phyloP scores from a whole-genome alignment of 768 basidiomycete species.

The Suillus bovinus region DNA sequence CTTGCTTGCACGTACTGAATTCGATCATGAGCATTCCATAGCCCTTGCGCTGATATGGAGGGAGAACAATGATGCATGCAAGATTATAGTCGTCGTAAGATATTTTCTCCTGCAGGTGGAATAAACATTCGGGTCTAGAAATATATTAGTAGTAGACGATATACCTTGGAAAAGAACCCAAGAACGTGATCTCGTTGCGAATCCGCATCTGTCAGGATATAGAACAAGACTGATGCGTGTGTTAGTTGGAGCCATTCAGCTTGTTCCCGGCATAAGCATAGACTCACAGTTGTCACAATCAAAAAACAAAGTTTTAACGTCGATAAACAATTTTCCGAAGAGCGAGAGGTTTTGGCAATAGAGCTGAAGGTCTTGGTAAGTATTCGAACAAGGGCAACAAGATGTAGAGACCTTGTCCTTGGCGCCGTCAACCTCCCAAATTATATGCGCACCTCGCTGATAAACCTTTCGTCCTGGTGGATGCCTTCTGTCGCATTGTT shows the following conservation, averaged over 20 bases:
- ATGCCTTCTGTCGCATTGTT: slow-evolving; percentile 60
- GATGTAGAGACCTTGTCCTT: slow-evolving; percentile 65
- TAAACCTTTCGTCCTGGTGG: slow-evolving; percentile 94
- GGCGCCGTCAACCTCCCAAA: slow-evolving; percentile 96
- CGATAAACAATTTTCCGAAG: slow-evolving; percentile 98
- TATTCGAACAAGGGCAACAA: background rate
- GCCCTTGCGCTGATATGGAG: slow-evolving; percentile 86
- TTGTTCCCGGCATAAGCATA: background rate
- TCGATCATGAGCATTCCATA: slow-evolving; percentile 97
- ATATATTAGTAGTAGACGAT: background rate
- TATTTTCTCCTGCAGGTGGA: slow-evolving; percentile 70
- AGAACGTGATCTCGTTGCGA: slow-evolving; percentile 80
- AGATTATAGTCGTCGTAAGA: slow-evolving; percentile 98
- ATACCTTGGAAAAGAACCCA: slow-evolving; percentile 67
- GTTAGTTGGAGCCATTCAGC: background rate
- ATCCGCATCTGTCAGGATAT: slow-evolving; percentile 85
- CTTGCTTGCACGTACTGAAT: slow-evolving; percentile 71
- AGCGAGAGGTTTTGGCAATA: slow-evolving; percentile 96
- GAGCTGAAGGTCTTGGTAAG: slow-evolving; percentile 49
- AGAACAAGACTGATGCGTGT: slow-evolving; percentile 67
- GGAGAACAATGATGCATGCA: slow-evolving; percentile 93
- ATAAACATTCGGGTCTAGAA: background rate
- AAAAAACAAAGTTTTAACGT: slow-evolving; percentile 94
- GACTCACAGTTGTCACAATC: slow-evolving; percentile 81
- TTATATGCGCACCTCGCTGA: slow-evolving; percentile 81